Percentiles rank a stretch among this genome's conserved stretches.
phyloP scores from a whole-genome alignment of 2,329 filamentous ascomycete species.

The Cercospora janseana region DNA sequence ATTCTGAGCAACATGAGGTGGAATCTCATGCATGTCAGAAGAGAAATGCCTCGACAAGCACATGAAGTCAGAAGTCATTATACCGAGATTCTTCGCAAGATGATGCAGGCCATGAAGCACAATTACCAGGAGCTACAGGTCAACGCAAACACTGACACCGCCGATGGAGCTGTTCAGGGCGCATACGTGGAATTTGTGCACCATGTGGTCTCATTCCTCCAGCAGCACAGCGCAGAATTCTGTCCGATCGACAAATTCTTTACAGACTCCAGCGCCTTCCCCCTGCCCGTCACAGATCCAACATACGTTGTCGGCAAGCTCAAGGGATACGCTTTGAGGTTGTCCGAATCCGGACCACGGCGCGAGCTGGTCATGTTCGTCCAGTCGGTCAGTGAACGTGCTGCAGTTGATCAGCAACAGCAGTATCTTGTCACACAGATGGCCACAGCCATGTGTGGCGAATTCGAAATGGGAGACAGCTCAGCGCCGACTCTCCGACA shows the following conservation, averaged over 20 bases:
- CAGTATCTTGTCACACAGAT: constrained; percentile 56
- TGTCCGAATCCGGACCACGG: constrained; percentile 48
- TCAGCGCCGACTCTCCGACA: constrained; percentile 47
- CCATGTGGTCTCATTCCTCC: constrained; percentile 56
- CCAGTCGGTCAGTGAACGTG: constrained; percentile 58
- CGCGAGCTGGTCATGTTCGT: constrained; percentile 60
- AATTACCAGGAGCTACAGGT: constrained; percentile 57
- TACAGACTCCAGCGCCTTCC: constrained; percentile 59
- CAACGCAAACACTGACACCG: constrained; percentile 16
- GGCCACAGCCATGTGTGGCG: constrained; percentile 48
- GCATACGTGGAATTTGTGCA: constrained; percentile 63
- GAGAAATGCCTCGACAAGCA: constrained; percentile 28
- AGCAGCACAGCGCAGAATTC: constrained; percentile 60
- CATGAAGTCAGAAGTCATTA: constrained; percentile 48
- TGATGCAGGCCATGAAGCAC: constrained; percentile 61
- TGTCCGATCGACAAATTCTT: constrained; percentile 59
- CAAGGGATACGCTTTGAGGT: constrained; percentile 57
- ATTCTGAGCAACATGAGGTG: constrained; percentile 61
- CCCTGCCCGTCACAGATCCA: constrained; percentile 59
- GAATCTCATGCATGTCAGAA: constrained; percentile 33
- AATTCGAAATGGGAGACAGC: constrained; percentile 42
- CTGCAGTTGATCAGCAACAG: constrained; percentile 58
- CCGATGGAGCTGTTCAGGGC: constrained; percentile 42
- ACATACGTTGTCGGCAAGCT: constrained; percentile 62
- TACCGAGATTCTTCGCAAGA: constrained; percentile 50